Evolutionary conservation across 345 rosid genomes (phyloP).

Genomic region (Euclidium syriacum): DNA sequence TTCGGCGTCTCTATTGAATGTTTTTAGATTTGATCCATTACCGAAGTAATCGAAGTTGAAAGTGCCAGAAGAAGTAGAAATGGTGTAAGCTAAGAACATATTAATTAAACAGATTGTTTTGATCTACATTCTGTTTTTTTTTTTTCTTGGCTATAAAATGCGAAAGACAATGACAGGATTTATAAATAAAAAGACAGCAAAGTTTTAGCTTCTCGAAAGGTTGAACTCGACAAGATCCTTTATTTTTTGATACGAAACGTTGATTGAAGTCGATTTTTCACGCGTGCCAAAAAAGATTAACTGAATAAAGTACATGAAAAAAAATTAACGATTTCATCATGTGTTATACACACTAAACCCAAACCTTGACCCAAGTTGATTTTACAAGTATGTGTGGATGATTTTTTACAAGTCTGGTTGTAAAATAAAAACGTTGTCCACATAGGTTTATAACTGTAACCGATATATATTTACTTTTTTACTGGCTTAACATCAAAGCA

Average conservation of each 20-base stretch:
- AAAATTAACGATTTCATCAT: too few species aligned
- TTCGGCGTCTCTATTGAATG: slow-evolving; percentile 2
- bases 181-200: background rate
- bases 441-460: too few species aligned
- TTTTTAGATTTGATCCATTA: background rate
- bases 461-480: too few species aligned
- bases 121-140: background rate
- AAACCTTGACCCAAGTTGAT: too few species aligned
- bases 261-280: background rate
- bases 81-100: background rate
- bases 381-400: too few species aligned
- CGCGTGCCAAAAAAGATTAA: background rate
- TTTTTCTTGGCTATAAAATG: background rate
- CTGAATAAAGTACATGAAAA: too few species aligned
- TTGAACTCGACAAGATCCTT: background rate
- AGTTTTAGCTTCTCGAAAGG: background rate
- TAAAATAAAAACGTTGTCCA: too few species aligned
- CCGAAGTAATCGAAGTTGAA: slow-evolving; percentile 22
- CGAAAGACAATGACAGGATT: background rate
- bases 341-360: too few species aligned
- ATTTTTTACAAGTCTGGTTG: too few species aligned
- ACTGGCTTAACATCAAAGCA: too few species aligned
- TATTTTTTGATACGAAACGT: background rate
- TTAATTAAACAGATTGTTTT: background rate
- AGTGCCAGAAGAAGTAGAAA: background rate